phyloP scores from a whole-genome alignment of 352 stramenopile species.

The Phytopythium mirpurense region DNA sequence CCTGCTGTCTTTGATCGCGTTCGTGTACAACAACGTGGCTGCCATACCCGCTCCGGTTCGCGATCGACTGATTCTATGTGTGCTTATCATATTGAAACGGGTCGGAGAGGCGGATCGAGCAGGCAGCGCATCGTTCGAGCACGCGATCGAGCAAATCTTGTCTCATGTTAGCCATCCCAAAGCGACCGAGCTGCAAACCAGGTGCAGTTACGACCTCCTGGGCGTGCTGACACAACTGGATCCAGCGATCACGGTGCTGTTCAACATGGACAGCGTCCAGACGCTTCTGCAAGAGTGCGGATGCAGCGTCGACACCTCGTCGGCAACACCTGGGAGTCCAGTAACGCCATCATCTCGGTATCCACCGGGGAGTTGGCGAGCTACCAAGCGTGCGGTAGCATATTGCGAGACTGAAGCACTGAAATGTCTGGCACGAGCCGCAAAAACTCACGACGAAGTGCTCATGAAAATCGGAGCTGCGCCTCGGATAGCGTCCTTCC shows the following conservation, averaged over 20 bases:
- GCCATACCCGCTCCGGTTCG: constrained; percentile 27
- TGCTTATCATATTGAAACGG: constrained; percentile 50
- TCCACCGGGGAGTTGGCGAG: constrained; percentile 11
- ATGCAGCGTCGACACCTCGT: constrained; percentile 3
- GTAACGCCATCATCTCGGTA: neutral
- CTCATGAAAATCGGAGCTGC: constrained; percentile 57
- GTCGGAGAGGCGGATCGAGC: constrained; percentile 45
- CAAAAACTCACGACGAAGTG: constrained; percentile 53
- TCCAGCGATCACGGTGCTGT: constrained; percentile 48
- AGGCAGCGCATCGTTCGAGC: constrained; percentile 43
- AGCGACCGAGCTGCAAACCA: constrained; percentile 23
- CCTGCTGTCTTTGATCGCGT: constrained; percentile 29
- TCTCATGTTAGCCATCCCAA: constrained; percentile 23
- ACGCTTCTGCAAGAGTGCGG: constrained; percentile 51
- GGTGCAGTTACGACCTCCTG: constrained; percentile 52
- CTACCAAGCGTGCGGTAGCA: constrained; percentile 7
- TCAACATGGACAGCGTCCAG: constrained; percentile 55
- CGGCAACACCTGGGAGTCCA: neutral
- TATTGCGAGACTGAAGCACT: constrained; percentile 50
- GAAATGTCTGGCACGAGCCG: constrained; percentile 58
- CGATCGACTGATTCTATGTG: constrained; percentile 40
- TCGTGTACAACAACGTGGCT: constrained; percentile 38
- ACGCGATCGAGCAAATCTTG: constrained; percentile 50
- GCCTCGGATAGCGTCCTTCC: constrained; percentile 26
- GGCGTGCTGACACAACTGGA: constrained; percentile 49